Evolutionary conservation across 768 basidiomycete genomes (phyloP), one percentile per base, ranked within the genome.

Genomic region (Coprinopsis sp.): DNA sequence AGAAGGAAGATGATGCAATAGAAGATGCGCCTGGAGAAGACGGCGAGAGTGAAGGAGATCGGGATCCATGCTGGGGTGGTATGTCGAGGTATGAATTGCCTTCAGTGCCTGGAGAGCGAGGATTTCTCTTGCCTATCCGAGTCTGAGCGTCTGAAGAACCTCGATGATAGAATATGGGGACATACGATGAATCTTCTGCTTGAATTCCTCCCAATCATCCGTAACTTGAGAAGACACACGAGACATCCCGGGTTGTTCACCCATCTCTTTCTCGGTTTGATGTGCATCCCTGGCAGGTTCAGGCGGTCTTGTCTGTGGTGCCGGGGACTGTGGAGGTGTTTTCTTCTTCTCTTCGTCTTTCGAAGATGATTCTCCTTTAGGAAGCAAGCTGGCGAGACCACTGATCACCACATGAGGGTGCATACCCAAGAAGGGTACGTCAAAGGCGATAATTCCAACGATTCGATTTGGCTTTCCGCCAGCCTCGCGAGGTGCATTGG

Each of bases 381-480:
- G 68, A n/a, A 79, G 63, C 6, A 81, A 59, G 3, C 77, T 78
- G 4, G 77, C 76, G 30, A 81, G 69, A 1, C 79, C 79, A 45
- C 66, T 76, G 50, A 79, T 60, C 11, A 79, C 73, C 37, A 81
- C 78, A 50, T 80, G 79, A 0, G 79, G 79, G 50, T 81, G 79
- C 76, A 81, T 77, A 4, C 78, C 78, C 10, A 81, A 69, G 50
- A 70, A 79, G 12, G 79, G 79, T 1, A 73, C 75, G 56, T 81
- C 79, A 53, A 79, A 79, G 5, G 77, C 77, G n/a, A 81, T 52
- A 14, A 81, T 57, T 14, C 75, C 79, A 2, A 78, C 53, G 31
- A 80, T 76, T 4, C 77, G 71, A 27, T 61, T 65, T 1, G 71
- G 66, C 47, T 61, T 66, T 2, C 60, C 53, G 14, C 57, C 60